These are phyloP conservation scores for Rhizophagus prolifer DNA, from an alignment of 192 early-diverging fungal genomes.

Conservation along the genomic window DNA sequence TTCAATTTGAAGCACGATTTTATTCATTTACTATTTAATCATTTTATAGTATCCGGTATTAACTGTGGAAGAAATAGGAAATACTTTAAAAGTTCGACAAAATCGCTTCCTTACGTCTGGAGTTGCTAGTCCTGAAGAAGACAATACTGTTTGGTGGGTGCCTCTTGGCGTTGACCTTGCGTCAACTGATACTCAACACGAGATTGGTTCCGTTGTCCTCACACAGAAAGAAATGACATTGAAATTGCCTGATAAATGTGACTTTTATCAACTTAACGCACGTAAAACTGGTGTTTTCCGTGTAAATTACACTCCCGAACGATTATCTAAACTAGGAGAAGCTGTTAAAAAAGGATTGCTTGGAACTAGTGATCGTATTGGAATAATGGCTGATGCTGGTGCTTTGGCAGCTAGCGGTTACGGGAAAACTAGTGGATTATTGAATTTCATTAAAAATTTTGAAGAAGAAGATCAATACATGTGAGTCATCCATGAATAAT, in stretches of 20 bases:
- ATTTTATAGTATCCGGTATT: slow-evolving; percentile 71
- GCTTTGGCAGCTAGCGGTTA: slow-evolving; percentile 78
- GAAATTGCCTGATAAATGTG: slow-evolving; percentile 47
- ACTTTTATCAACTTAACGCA: slow-evolving; percentile 86
- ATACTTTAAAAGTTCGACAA: slow-evolving; percentile 68
- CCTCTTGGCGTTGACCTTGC: slow-evolving; percentile 64
- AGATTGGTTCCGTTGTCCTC: slow-evolving; percentile 35
- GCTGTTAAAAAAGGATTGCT: slow-evolving; percentile 60
- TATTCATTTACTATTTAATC: not conserved
- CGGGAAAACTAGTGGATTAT: slow-evolving; percentile 67
- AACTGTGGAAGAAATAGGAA: slow-evolving; percentile 58
- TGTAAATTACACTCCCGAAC: slow-evolving; percentile 66
- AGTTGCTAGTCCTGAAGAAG: slow-evolving; percentile 73
- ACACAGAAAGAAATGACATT: slow-evolving; percentile 45
- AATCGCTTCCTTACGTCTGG: slow-evolving; percentile 85
- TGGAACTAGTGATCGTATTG: slow-evolving; percentile 72
- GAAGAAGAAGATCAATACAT: slow-evolving; percentile 80
- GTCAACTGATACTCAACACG: not conserved
- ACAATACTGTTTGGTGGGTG: slow-evolving; percentile 80
- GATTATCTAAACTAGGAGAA: slow-evolving; percentile 51
- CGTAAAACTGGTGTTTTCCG: slow-evolving; percentile 83
- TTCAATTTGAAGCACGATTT: not conserved
- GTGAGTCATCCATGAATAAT: slow-evolving; percentile 37
- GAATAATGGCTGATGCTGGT: slow-evolving; percentile 80
- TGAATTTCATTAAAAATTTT: slow-evolving; percentile 74